phyloP scores from a whole-genome alignment of 768 basidiomycete genomes.

The Scleroderma bovista region DNA sequence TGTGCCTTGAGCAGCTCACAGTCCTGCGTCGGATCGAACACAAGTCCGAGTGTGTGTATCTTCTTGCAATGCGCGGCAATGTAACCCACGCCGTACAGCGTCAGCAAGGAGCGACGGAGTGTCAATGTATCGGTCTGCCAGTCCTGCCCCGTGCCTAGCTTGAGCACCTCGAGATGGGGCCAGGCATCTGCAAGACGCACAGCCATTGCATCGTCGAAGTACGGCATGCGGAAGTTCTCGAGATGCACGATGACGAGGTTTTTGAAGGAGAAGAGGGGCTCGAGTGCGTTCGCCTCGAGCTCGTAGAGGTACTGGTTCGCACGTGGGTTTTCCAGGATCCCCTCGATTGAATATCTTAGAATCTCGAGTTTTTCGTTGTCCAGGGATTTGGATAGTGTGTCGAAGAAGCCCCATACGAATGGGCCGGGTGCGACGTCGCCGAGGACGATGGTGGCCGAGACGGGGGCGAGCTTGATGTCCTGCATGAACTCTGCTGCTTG shows the following conservation, averaged over 20 bases:
- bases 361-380: not conserved
- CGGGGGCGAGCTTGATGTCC: conserved; percentile 1
- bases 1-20: not conserved
- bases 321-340: not conserved
- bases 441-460: not conserved
- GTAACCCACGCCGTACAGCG: not conserved
- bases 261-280: conserved; percentile 1
- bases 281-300: not conserved
- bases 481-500: not conserved
- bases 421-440: not conserved
- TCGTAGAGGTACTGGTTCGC: not conserved
- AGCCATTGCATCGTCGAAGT: not conserved
- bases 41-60: conserved; percentile 2
- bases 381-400: not conserved
- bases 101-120: not conserved
- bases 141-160: not conserved
- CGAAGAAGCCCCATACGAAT: not conserved
- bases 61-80: not conserved
- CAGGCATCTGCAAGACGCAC: not conserved
- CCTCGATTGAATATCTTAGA: not conserved
- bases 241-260: not conserved
- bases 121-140: not conserved
- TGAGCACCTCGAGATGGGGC: conserved; percentile 3
- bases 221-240: not conserved
- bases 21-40: not conserved